Evolutionary conservation across 2,329 filamentous ascomycete genomes (phyloP), one percentile per base, ranked within the genome.

Genomic region (Beauveria varroae): DNA sequence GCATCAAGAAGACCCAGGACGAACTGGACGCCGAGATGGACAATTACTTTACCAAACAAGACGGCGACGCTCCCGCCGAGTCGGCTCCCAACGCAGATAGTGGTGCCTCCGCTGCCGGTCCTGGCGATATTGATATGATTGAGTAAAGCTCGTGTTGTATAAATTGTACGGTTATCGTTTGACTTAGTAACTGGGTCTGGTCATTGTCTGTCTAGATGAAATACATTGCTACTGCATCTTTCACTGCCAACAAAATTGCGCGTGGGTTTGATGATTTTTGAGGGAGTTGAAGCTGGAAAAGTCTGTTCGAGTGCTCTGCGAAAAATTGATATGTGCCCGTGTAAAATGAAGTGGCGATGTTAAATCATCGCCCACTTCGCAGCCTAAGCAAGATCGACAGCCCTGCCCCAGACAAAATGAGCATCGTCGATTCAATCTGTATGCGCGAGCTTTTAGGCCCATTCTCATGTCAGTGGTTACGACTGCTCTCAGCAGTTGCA

Each of bases 11-110:
- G 82, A 96, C 93, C 0, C 89, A 92, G 67, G 90, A 96, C 68
- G 91, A 97, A 72, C 80, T 97, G 46, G 93, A 97, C 72, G 91
- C 90, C n/a, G 93, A 97, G 76, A 97, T 97, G 93, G 91, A 88
- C 34, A 91, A 96, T 71, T 97, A 97, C 74, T 97, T 91, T 79
- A 86, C 82, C 34, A 78, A 76, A 28, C 63, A 67, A 57, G 68
- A 68, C 54, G 63, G 68, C 57, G 68, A 68, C 52, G 70, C 75
- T 57, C 73, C 69, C n/a, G 76, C 73, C 43, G 75, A 70, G 28
- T 65, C 69, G 7, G 68, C 72, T 24, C 65, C 60, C 3, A 66
- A 70, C 50, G 67, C 69, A 61, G 63, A 68, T 24, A 67, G 67
- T 64, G 62, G 60, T 2, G 61, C 65, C 55, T 60, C 69, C 20